Evolutionary conservation across 768 basidiomycete species (phyloP).

Genomic region (Serendipita indica): DNA sequence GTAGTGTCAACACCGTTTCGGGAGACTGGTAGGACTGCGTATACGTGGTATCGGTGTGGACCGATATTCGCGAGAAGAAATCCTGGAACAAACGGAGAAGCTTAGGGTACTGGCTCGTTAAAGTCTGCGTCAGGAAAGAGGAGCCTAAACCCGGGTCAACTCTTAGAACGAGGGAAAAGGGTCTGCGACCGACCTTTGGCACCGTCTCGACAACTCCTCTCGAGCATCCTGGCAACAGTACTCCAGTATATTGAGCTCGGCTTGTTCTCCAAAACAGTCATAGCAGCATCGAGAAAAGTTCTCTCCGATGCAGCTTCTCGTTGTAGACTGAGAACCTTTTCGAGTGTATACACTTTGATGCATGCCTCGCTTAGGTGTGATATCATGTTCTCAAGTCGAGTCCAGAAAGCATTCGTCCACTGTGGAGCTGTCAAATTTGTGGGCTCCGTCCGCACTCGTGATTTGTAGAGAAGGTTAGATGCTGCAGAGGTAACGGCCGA

Average conservation of each 20-base stretch:
- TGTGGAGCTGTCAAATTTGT: slow-evolving; percentile 77
- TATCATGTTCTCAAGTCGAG: slow-evolving; percentile 62
- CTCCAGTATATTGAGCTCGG: slow-evolving; percentile 90
- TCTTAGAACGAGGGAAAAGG: neutral
- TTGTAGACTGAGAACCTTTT: slow-evolving; percentile 85
- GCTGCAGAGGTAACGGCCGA: slow-evolving; percentile 16
- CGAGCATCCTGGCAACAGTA: slow-evolving; percentile 60
- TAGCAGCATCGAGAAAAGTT: slow-evolving; percentile 80
- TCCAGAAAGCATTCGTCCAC: slow-evolving; percentile 72
- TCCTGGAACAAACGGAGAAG: slow-evolving; percentile 87
- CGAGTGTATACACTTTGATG: slow-evolving; percentile 75
- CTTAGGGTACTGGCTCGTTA: slow-evolving; percentile 74
- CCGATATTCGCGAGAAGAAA: slow-evolving; percentile 89
- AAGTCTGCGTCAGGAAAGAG: slow-evolving; percentile 77
- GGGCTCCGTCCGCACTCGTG: slow-evolving; percentile 78
- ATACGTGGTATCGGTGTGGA: slow-evolving; percentile 91
- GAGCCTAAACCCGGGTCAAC: slow-evolving; percentile 41
- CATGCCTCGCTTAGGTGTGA: slow-evolving; percentile 71
- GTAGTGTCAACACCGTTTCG: slow-evolving; percentile 79
- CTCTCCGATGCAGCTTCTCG: slow-evolving; percentile 62
- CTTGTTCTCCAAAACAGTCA: slow-evolving; percentile 83
- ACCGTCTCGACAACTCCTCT: slow-evolving; percentile 67
- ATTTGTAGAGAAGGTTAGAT: slow-evolving; percentile 51
- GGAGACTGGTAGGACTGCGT: slow-evolving; percentile 75
- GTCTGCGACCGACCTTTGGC: slow-evolving; percentile 42